These are phyloP conservation scores for Rhizopus stolonifer DNA, from an alignment of 371 early-diverging fungal genomes.

Conservation along the genomic window DNA sequence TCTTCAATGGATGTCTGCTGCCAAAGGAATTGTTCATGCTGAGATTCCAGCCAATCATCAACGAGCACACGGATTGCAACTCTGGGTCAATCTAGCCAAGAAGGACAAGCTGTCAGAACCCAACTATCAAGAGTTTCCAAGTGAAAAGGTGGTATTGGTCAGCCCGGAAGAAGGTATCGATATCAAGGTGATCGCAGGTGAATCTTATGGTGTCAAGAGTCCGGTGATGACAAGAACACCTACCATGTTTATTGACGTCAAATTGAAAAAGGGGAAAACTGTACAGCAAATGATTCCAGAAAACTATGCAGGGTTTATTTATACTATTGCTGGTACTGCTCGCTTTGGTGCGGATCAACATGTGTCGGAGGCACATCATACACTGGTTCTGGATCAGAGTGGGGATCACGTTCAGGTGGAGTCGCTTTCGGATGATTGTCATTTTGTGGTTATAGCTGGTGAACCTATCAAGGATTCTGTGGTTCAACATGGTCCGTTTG, in stretches of 20 bases:
- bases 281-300: conserved; percentile 60
- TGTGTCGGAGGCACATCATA: conserved; percentile 53
- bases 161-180: conserved; percentile 53
- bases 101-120: conserved; percentile 80
- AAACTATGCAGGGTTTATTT: conserved; percentile 64
- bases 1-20: conserved; percentile 79
- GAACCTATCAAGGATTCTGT: conserved; percentile 58
- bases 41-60: conserved; percentile 64
- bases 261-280: conserved; percentile 52
- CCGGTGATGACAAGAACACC: conserved; percentile 69
- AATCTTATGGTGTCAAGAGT: conserved; percentile 59
- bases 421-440: conserved; percentile 53
- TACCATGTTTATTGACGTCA: conserved; percentile 72
- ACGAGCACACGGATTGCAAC: conserved; percentile 68
- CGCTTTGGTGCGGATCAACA: conserved; percentile 50
- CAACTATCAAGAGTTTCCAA: conserved; percentile 75
- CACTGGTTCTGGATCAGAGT: conserved; percentile 51
- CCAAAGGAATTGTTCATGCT: conserved; percentile 77
- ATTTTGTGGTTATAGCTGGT: conserved; percentile 64
- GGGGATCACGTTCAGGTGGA: conserved; percentile 43
- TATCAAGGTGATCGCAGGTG: conserved; percentile 80
- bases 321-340: conserved; percentile 62
- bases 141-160: conserved; percentile 58
- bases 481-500: conserved; percentile 64
- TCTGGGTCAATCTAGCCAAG: conserved; percentile 83